Conservation (phyloP, 495 filamentous ascomycete species). For the Talaromyces wortmannii region DNA sequence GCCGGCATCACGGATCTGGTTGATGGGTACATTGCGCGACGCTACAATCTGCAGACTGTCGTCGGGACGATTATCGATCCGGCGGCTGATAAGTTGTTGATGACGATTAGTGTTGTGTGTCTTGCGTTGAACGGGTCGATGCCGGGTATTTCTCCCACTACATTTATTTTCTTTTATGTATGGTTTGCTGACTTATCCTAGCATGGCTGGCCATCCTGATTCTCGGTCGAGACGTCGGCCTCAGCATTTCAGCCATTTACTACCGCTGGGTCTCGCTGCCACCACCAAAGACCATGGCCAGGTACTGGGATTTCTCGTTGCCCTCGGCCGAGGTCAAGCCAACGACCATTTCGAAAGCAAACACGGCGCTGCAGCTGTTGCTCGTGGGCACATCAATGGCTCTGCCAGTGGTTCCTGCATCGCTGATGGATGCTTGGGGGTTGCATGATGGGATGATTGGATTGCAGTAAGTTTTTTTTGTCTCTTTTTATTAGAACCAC, state of each 20-base stretch:
- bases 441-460: conserved; percentile 49
- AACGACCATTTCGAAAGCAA: conserved; percentile 84
- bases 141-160: conserved; percentile 47
- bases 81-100: conserved; percentile 92
- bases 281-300: conserved; percentile 78
- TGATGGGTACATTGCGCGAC: conserved; percentile 87
- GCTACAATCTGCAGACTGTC: conserved; percentile 83
- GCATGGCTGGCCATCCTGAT: conserved; percentile 86
- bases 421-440: conserved; percentile 34
- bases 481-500: background rate
- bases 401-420: conserved; percentile 55
- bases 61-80: conserved; percentile 96
- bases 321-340: conserved; percentile 90
- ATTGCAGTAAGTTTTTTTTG: conserved; percentile 59
- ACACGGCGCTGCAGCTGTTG: conserved; percentile 73
- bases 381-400: conserved; percentile 73
- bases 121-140: conserved; percentile 75
- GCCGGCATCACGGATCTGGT: conserved; percentile 87
- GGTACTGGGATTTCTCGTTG: conserved; percentile 98
- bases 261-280: conserved; percentile 92
- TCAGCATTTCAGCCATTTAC: conserved; percentile 86
- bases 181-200: conserved; percentile 16
- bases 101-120: conserved; percentile 84
- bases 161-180: background rate
- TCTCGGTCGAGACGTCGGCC: conserved; percentile 78